These are phyloP conservation scores for Coemansia sp. DNA, from an alignment of 192 early-diverging fungal genomes.

Conservation along the genomic window DNA sequence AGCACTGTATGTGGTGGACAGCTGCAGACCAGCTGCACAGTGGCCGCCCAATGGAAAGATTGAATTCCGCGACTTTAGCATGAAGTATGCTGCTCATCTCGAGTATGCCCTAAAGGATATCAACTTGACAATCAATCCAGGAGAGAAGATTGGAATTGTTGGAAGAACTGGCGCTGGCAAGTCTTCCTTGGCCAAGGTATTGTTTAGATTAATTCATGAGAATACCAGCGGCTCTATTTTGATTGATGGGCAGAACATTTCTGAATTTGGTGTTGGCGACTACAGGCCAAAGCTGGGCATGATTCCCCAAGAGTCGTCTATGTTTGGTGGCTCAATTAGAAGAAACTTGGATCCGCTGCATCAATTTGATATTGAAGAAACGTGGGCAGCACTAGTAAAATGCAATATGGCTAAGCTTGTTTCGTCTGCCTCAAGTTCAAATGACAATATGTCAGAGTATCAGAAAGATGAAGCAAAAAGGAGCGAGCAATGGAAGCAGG, in stretches of 20 bases:
- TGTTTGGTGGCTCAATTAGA: slow-evolving; percentile 66
- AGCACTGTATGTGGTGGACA: slow-evolving; percentile 7
- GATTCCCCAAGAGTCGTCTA: slow-evolving; percentile 68
- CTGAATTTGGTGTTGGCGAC: slow-evolving; percentile 64
- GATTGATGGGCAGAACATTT: slow-evolving; percentile 82
- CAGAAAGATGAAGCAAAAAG: neutral
- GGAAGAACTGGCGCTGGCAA: slow-evolving; percentile 67
- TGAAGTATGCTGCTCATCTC: slow-evolving; percentile 18
- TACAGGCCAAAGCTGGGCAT: slow-evolving; percentile 57
- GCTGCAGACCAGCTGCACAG: neutral
- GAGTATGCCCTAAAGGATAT: slow-evolving; percentile 40
- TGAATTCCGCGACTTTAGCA: slow-evolving; percentile 33
- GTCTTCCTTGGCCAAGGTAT: slow-evolving; percentile 59
- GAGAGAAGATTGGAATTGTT: slow-evolving; percentile 66
- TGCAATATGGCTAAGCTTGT: slow-evolving; percentile 9
- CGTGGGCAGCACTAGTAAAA: slow-evolving; percentile 20
- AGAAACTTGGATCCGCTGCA: slow-evolving; percentile 71
- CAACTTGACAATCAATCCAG: slow-evolving; percentile 51
- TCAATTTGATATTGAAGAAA: slow-evolving; percentile 12
- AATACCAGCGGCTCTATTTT: slow-evolving; percentile 58
- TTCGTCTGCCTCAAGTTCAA: neutral
- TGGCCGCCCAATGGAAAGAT: slow-evolving; percentile 32
- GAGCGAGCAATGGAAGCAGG: slow-evolving; percentile 8
- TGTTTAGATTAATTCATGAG: slow-evolving; percentile 68
- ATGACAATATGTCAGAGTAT: neutral